A percentile compares a stretch with the other conserved stretches of the same genome.
These are phyloP conservation scores for Leccinum longicurvipes DNA, from an alignment of 768 basidiomycete genomes.

Conservation along the genomic window DNA sequence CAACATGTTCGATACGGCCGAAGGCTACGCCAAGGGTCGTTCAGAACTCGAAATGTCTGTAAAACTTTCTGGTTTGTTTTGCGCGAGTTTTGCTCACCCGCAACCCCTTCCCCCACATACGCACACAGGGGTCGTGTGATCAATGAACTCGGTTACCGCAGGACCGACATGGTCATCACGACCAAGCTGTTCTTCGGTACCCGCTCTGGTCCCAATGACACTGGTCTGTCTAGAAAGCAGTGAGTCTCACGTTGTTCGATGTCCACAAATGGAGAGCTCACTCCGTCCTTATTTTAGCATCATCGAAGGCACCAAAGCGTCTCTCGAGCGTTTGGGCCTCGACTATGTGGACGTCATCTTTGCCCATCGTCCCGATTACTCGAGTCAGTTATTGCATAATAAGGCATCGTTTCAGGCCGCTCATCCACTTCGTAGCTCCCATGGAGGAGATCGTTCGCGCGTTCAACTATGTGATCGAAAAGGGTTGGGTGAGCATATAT, in stretches of 20 bases:
- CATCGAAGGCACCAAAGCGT: conserved; percentile 52
- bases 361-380: conserved; percentile 47
- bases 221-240: conserved; percentile 35
- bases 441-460: conserved; percentile 58
- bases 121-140: conserved; percentile 46
- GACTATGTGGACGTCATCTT: conserved; percentile 53
- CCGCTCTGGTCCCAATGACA: conserved; percentile 42
- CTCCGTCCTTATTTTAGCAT: conserved; percentile 33
- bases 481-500: conserved; percentile 37
- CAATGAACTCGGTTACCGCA: conserved; percentile 49
- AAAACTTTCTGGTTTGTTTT: neutral
- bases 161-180: conserved; percentile 49
- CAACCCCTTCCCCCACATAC: too few species aligned
- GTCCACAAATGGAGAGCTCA: neutral
- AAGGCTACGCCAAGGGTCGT: conserved; percentile 43
- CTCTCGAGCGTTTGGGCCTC: conserved; percentile 47
- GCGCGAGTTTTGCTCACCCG: neutral
- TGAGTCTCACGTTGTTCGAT: conserved; percentile 4
- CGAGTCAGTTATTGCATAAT: neutral
- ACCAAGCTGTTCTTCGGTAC: conserved; percentile 62
- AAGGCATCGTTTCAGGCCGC: neutral
- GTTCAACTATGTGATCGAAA: conserved; percentile 52
- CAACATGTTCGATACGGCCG: conserved; percentile 50
- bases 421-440: conserved; percentile 27
- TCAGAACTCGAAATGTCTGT: conserved; percentile 52